Conservation (phyloP, 1,284 basidiomycete species). For the Leucoagaricus sp. region DNA sequence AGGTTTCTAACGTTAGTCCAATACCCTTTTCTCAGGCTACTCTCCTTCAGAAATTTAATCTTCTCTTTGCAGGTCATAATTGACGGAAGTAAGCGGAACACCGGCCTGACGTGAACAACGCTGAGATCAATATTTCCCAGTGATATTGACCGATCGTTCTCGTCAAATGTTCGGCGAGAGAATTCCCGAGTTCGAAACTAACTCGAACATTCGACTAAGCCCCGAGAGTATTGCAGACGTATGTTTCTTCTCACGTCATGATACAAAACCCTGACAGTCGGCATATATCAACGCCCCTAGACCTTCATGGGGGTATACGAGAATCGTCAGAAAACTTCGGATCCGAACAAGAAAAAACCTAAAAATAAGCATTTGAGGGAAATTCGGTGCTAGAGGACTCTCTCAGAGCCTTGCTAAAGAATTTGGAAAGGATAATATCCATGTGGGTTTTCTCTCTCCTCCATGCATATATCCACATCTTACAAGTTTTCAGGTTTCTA, state of each 20-base stretch:
- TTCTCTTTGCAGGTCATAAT: constrained; percentile 49
- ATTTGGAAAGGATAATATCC: constrained; percentile 78
- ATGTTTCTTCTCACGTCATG: constrained; percentile 20
- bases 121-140: constrained; percentile 17
- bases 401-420: constrained; percentile 80
- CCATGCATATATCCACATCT: no score
- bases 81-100: constrained; percentile 48
- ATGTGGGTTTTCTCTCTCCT: constrained; percentile 39
- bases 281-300: constrained; percentile 25
- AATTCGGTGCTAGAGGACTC: constrained; percentile 66
- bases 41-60: constrained; percentile 16
- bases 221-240: constrained; percentile 71
- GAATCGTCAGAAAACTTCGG: no score
- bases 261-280: neutral
- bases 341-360: no score
- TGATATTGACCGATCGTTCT: constrained; percentile 51
- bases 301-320: no score
- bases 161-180: constrained; percentile 19
- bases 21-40: neutral
- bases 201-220: constrained; percentile 49
- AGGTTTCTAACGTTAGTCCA: constrained; percentile 52
- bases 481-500: constrained; percentile 38
- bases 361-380: no score
- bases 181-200: constrained; percentile 42
- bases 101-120: neutral